A percentile compares a stretch with the other conserved stretches of the same genome.
Evolutionary conservation across 2,329 filamentous ascomycete genomes (phyloP).

Genomic region (Cladophialophora carrionii): DNA sequence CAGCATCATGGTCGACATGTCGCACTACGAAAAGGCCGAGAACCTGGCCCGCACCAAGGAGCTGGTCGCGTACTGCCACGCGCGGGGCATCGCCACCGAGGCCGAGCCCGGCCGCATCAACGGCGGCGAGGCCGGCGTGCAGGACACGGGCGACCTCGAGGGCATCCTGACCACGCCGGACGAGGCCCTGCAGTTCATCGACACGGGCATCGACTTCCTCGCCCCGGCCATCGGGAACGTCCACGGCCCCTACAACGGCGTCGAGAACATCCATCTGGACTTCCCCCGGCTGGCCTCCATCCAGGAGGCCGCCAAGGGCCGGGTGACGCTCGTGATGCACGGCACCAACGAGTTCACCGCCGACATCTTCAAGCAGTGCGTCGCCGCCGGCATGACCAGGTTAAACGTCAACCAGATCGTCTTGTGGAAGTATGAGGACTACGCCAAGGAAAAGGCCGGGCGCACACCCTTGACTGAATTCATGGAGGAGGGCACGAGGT

Average conservation of each 20-base stretch:
- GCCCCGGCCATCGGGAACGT: constrained; percentile 78
- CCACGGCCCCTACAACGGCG: constrained; percentile 69
- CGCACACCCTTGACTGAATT: constrained; percentile 57
- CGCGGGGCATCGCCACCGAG: constrained; percentile 68
- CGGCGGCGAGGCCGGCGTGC: constrained; percentile 73
- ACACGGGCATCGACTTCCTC: constrained; percentile 72
- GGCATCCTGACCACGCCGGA: constrained; percentile 69
- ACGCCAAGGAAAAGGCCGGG: constrained; percentile 55
- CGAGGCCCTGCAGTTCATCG: constrained; percentile 70
- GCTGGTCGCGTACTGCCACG: constrained; percentile 66
- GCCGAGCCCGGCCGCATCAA: constrained; percentile 73
- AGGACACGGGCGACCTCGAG: constrained; percentile 66
- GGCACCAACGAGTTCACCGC: constrained; percentile 62
- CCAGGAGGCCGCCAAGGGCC: constrained; percentile 52
- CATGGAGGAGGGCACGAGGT: constrained; percentile 58
- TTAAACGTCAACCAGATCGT: constrained; percentile 65
- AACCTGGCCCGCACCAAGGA: constrained; percentile 68
- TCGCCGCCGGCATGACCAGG: constrained; percentile 59
- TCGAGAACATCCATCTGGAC: constrained; percentile 34
- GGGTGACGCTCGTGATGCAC: constrained; percentile 60
- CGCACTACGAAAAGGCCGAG: constrained; percentile 70
- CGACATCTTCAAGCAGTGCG: constrained; percentile 59
- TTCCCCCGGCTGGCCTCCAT: constrained; percentile 54
- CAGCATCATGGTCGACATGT: constrained; percentile 78
- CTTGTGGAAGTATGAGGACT: constrained; percentile 50